Evolutionary conservation across 164 flowering plant genomes (phyloP), one percentile per base, ranked within the genome.

Genomic region (Magnolia kwangsiensis): DNA sequence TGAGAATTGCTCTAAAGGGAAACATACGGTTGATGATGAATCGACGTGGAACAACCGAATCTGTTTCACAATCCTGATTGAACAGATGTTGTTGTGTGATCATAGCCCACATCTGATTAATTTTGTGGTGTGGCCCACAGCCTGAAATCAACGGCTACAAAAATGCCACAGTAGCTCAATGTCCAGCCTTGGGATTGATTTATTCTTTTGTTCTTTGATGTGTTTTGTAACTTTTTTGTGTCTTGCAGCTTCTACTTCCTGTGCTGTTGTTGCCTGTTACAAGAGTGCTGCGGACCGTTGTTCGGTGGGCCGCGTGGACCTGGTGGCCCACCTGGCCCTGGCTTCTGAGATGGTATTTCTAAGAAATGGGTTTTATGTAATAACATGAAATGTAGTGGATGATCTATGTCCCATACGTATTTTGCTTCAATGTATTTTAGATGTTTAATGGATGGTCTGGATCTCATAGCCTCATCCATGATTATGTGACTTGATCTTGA

Each of bases 261-360:
- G 50, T 68, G 71, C 71, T 68, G 71, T 37, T 68, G 71, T 50
- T 68, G 49, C 71, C 45, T 68, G 49, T n/a, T 68, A 6, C 71
- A 68, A 29, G 5, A 37, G 51, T 68, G 71, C 11, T 68, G 71
- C 16, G 71, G 71, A 29, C 71, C 71, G 29, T 3, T 68, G 71
- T 68, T 68, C 31, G 51, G 71, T 18, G 68, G 68, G 68, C 71
- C 70, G 14, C 37, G 2, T 13, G 70, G 70, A 14, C 37, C 67
- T n/a, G 71, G 71, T 29, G 70, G 70, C 27, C 70, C 70, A 24
- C 45, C 45, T 67, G 70, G 68, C 6, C 71, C 71, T 31, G 50
- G 49, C 19, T 68, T 68, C 31, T 68, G 10, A 68, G 71, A 29
- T 5, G 71, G n/a, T 29, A 13, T 31, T 67, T 67, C 8, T 29